Conservation (phyloP, 2,329 filamentous ascomycete species). For the Harringtonia aguacate region DNA sequence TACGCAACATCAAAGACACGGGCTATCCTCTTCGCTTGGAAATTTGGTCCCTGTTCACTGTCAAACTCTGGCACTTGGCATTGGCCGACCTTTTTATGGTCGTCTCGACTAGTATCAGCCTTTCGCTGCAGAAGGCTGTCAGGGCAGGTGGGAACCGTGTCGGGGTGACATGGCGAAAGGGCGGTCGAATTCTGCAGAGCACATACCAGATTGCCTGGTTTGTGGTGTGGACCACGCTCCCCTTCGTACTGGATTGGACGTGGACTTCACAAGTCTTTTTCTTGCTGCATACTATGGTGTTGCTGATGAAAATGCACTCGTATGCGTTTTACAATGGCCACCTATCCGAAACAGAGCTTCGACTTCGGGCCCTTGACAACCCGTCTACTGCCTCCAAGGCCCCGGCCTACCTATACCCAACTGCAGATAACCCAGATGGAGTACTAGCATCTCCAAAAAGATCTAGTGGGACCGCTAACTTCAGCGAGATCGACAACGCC, state of each 20-base stretch:
- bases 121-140: conserved; percentile 64
- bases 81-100: conserved; percentile 83
- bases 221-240: conserved; percentile 69
- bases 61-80: conserved; percentile 80
- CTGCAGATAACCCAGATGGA: conserved; percentile 41
- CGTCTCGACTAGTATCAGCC: conserved; percentile 54
- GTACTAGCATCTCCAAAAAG: conserved; percentile 19
- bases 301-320: conserved; percentile 99
- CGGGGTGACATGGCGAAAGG: conserved; percentile 59
- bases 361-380: conserved; percentile 67
- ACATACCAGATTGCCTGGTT: conserved; percentile 74
- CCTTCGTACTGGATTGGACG: conserved; percentile 80
- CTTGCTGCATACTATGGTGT: conserved; percentile 76
- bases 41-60: conserved; percentile 80
- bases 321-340: conserved; percentile 98
- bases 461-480: conserved; percentile 11
- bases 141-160: conserved; percentile 38
- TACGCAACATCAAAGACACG: conserved; percentile 89
- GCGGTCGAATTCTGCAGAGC: conserved; percentile 76
- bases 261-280: conserved; percentile 98
- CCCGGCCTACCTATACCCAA: conserved; percentile 68
- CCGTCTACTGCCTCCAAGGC: conserved; percentile 59
- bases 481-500: not conserved
- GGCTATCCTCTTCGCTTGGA: conserved; percentile 74
- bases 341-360: conserved; percentile 74